Percentiles rank a stretch among this genome's conserved stretches.
Conservation (phyloP, 768 basidiomycete genomes). For the Botryobasidium botryosum region DNA sequence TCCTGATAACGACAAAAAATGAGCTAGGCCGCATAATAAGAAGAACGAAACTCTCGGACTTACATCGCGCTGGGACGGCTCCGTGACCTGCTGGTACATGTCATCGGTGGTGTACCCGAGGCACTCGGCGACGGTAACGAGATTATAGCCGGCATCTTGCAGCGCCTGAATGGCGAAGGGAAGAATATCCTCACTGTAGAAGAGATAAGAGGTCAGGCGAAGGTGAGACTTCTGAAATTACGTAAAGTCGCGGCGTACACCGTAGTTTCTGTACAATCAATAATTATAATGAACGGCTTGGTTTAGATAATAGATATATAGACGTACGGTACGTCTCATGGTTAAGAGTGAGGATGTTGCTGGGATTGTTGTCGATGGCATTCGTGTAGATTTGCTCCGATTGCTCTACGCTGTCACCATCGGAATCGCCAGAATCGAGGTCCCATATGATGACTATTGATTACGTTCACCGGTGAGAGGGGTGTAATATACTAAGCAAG, state of each 20-base stretch:
- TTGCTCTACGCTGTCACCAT: conserved; percentile 5
- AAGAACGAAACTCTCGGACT: too few species aligned
- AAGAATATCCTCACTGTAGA: background rate
- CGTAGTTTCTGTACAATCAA: too few species aligned
- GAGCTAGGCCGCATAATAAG: too few species aligned
- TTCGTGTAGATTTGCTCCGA: conserved; percentile 3
- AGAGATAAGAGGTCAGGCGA: too few species aligned
- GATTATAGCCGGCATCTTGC: conserved; percentile 8
- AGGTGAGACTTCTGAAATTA: background rate
- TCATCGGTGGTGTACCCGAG: too few species aligned
- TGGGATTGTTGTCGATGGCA: conserved; percentile 6
- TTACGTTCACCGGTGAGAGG: background rate
- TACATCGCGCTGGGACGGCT: background rate
- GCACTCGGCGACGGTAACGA: conserved; percentile 12
- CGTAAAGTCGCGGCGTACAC: too few species aligned
- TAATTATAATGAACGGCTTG: too few species aligned
- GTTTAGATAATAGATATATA: too few species aligned
- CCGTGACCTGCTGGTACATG: too few species aligned
- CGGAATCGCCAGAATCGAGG: conserved; percentile 7
- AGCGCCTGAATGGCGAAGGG: conserved; percentile 8
- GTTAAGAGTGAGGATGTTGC: conserved; percentile 11
- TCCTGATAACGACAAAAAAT: too few species aligned
- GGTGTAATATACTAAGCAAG: too few species aligned
- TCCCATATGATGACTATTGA: conserved; percentile 9
- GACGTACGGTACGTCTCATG: conserved; percentile 12